phyloP scores from a whole-genome alignment of 805 yeast genomes.

The Ogataea zsoltii region DNA sequence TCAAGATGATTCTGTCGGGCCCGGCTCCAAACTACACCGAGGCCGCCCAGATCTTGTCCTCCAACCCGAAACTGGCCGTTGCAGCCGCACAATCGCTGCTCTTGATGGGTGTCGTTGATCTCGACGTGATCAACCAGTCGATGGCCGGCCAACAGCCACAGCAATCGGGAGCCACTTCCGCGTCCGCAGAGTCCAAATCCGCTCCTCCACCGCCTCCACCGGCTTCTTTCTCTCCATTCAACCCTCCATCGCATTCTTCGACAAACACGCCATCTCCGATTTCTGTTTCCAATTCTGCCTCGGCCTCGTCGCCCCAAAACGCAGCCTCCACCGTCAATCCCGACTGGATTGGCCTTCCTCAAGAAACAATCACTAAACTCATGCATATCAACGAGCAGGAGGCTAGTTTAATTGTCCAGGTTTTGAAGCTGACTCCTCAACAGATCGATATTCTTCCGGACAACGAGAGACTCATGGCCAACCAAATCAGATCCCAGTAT shows the following conservation, averaged over 20 bases:
- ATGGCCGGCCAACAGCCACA: conserved; percentile 25
- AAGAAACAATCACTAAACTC: conserved; percentile 50
- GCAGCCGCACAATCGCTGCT: conserved; percentile 74
- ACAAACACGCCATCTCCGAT: conserved; percentile 20
- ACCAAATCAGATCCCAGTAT: conserved; percentile 55
- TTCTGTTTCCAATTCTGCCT: conserved; percentile 18
- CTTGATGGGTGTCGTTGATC: conserved; percentile 74
- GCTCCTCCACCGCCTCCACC: conserved; percentile 6
- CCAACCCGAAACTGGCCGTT: conserved; percentile 58
- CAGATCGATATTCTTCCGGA: conserved; percentile 51
- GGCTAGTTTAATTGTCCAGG: conserved; percentile 57
- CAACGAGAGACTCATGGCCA: conserved; percentile 56
- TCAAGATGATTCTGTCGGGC: conserved; percentile 56
- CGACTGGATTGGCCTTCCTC: conserved; percentile 51
- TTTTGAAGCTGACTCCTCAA: conserved; percentile 48
- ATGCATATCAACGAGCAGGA: conserved; percentile 54
- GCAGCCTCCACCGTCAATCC: conserved; percentile 30
- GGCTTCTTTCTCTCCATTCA: conserved; percentile 21
- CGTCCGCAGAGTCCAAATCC: conserved; percentile 5
- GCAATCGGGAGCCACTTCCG: conserved; percentile 6
- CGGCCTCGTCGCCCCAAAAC: conserved; percentile 18
- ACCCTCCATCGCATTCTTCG: conserved; percentile 19
- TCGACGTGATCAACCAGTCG: conserved; percentile 64
- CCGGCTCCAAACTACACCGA: conserved; percentile 51
- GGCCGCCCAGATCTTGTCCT: conserved; percentile 52